Conservation (phyloP, 2,329 filamentous ascomycete genomes). For the Magnaporthiopsis rhizophila region DNA sequence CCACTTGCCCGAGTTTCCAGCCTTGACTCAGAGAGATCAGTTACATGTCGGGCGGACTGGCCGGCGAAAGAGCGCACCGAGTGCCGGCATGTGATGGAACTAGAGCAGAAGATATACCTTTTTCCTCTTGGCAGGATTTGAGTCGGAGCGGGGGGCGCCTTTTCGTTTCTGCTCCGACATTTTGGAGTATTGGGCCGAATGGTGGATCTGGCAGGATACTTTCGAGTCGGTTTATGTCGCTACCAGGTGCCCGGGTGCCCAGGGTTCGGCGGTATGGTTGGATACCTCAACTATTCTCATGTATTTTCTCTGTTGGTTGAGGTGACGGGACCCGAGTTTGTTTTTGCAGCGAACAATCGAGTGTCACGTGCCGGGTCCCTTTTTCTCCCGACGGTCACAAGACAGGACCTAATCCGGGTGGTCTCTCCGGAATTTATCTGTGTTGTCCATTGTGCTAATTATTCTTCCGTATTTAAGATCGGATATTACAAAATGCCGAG, state of each 20-base stretch:
- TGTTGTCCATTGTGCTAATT: too few species aligned
- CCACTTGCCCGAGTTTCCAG: constrained; percentile 50
- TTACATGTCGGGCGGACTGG: background rate
- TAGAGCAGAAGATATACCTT: constrained; percentile 20
- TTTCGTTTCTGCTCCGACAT: constrained; percentile 5
- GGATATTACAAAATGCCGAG: background rate
- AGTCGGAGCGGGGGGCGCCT: constrained; percentile 1
- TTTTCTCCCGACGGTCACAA: background rate
- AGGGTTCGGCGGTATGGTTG: too few species aligned
- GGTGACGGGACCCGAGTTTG: background rate
- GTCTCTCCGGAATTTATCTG: background rate
- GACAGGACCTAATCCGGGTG: background rate
- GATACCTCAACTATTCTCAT: background rate
- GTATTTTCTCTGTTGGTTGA: background rate
- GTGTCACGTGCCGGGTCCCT: background rate
- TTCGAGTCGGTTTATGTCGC: too few species aligned
- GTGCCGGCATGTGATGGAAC: background rate
- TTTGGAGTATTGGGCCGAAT: background rate
- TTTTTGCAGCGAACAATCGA: background rate
- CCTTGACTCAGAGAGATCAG: constrained; percentile 22
- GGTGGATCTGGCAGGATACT: too few species aligned
- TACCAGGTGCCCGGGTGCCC: too few species aligned
- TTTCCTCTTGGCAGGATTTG: constrained; percentile 34
- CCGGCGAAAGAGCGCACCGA: background rate
- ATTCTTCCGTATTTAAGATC: background rate